Evolutionary conservation across 768 basidiomycete genomes (phyloP).

Genomic region (Auriscalpium microsporum): DNA sequence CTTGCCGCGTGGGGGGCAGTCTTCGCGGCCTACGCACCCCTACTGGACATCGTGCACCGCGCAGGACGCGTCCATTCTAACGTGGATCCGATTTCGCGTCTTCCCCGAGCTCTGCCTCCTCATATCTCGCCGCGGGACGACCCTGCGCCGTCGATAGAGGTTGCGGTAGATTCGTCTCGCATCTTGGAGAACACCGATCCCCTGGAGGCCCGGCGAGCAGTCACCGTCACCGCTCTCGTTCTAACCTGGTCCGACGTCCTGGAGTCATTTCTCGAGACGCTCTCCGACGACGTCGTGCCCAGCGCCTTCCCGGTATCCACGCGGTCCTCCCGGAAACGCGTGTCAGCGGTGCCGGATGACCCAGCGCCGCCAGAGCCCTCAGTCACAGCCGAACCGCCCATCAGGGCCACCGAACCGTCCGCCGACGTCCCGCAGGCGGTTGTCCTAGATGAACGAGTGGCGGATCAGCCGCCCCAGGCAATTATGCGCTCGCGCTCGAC

Average conservation of each 20-base stretch:
- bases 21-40: constrained; percentile 27
- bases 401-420: background rate
- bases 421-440: background rate
- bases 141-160: no score
- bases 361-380: background rate
- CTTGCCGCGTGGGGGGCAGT: constrained; percentile 29
- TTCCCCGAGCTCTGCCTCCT: constrained; percentile 18
- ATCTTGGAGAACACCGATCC: no score
- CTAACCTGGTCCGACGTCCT: no score
- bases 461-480: no score
- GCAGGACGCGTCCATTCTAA: constrained; percentile 32
- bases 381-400: background rate
- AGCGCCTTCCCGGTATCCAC: background rate
- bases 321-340: background rate
- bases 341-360: background rate
- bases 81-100: constrained; percentile 30
- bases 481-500: no score
- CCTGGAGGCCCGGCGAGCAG: no score
- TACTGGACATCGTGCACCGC: constrained; percentile 29
- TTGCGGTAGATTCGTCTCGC: no score
- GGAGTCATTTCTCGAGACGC: background rate
- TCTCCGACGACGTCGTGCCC: background rate
- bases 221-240: no score
- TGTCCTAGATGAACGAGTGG: no score
- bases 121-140: background rate